Evolutionary conservation across 495 filamentous ascomycete species (phyloP).

Genomic region (Aspergillus haitiensis): DNA sequence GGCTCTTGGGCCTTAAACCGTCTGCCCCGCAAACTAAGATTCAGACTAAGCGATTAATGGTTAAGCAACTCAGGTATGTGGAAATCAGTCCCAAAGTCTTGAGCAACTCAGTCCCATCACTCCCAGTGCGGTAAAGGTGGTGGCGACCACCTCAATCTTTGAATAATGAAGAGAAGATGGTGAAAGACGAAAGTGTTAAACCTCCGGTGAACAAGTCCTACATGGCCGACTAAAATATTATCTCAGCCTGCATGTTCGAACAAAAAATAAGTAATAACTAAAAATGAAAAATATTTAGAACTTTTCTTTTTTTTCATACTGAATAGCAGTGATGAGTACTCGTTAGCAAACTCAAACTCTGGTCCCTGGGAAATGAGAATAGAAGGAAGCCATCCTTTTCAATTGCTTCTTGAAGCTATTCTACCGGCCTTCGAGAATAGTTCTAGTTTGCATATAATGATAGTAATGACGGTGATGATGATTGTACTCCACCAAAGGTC

Average conservation of each 20-base stretch:
- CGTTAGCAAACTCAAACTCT: neutral
- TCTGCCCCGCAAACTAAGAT: constrained; percentile 17
- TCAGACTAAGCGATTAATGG: constrained; percentile 2
- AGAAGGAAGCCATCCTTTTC: neutral
- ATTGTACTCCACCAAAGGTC: neutral
- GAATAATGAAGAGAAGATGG: neutral
- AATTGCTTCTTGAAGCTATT: neutral
- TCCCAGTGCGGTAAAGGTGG: neutral
- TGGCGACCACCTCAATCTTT: neutral
- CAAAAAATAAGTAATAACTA: neutral
- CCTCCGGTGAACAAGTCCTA: neutral
- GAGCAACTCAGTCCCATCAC: no score
- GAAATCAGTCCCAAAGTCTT: no score
- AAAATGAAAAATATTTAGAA: neutral
- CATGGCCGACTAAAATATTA: constrained; percentile 2
- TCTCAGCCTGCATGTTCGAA: neutral
- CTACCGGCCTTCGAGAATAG: neutral
- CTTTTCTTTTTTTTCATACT: neutral
- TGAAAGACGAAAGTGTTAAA: neutral
- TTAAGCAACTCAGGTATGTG: neutral
- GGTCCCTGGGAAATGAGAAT: neutral
- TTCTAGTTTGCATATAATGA: neutral
- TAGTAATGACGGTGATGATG: neutral
- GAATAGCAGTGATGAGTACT: no score
- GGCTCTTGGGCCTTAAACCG: constrained; percentile 4